These are phyloP conservation scores for Leptographium radiaticola DNA, from an alignment of 2,329 filamentous ascomycete species.

Conservation along the genomic window DNA sequence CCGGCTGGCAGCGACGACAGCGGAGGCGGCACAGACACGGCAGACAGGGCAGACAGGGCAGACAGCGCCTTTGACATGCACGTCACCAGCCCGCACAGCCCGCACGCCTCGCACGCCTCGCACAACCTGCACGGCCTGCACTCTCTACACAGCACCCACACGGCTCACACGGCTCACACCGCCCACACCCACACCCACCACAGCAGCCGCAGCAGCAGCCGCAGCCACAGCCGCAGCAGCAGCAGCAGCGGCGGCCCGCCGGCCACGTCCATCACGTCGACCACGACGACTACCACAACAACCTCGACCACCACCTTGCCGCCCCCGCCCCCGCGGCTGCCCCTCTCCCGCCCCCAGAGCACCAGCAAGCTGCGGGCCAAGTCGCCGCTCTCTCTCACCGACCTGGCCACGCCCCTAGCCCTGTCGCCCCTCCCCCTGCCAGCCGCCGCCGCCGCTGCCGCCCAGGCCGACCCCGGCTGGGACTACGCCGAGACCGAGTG, in stretches of 20 bases:
- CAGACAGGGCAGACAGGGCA: constrained; percentile 33
- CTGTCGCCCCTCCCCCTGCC: constrained; percentile 26
- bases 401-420: constrained; percentile 30
- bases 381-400: constrained; percentile 44
- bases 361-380: constrained; percentile 27
- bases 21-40: constrained; percentile 29
- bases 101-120: too few species aligned
- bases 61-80: constrained; percentile 20
- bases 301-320: not conserved
- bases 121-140: too few species aligned
- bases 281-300: constrained; percentile 3
- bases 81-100: too few species aligned
- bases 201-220: not conserved
- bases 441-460: constrained; percentile 13
- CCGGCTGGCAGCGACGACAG: too few species aligned
- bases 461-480: constrained; percentile 44
- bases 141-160: too few species aligned
- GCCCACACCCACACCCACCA: not conserved
- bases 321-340: not conserved
- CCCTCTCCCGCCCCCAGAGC: constrained; percentile 13
- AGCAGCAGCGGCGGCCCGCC: not conserved
- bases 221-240: not conserved
- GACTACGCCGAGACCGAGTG: constrained; percentile 92
- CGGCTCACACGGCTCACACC: too few species aligned
- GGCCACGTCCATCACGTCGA: not conserved